Evolutionary conservation across 441 rosid genomes (phyloP).

Genomic region (Sinapis alba): DNA sequence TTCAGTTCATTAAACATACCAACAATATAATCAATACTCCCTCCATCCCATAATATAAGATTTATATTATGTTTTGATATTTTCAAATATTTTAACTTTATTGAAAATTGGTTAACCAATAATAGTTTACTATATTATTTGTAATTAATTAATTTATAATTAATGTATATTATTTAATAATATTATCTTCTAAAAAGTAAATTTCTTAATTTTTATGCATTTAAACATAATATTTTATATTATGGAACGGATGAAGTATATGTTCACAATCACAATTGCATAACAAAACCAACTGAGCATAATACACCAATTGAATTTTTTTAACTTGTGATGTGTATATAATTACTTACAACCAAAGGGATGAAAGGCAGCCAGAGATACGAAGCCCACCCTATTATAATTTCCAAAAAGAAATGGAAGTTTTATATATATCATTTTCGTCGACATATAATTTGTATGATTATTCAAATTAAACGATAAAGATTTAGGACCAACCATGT

Average conservation of each 20-base stretch:
- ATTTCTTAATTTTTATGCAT: too few species aligned
- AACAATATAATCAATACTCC: neutral
- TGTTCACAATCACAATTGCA: neutral
- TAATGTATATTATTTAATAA: too few species aligned
- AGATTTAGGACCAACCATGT: constrained; percentile 53
- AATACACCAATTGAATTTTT: neutral
- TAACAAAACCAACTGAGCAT: neutral
- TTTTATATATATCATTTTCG: neutral
- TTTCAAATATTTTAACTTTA: too few species aligned
- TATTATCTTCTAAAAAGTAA: too few species aligned
- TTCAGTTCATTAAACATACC: constrained; percentile 39
- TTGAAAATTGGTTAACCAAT: too few species aligned
- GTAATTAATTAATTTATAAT: too few species aligned
- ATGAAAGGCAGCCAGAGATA: constrained; percentile 84
- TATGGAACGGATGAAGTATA: too few species aligned
- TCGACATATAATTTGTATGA: neutral
- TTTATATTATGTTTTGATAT: too few species aligned
- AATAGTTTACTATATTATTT: too few species aligned
- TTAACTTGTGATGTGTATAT: neutral
- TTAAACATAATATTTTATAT: too few species aligned
- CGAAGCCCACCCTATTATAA: constrained; percentile 64
- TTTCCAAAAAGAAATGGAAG: constrained; percentile 3
- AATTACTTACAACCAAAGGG: constrained; percentile 77
- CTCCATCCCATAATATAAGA: too few species aligned
- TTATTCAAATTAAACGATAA: neutral